Conservation (phyloP, 2,329 filamentous ascomycete genomes). For the Hypomyces perniciosus region DNA sequence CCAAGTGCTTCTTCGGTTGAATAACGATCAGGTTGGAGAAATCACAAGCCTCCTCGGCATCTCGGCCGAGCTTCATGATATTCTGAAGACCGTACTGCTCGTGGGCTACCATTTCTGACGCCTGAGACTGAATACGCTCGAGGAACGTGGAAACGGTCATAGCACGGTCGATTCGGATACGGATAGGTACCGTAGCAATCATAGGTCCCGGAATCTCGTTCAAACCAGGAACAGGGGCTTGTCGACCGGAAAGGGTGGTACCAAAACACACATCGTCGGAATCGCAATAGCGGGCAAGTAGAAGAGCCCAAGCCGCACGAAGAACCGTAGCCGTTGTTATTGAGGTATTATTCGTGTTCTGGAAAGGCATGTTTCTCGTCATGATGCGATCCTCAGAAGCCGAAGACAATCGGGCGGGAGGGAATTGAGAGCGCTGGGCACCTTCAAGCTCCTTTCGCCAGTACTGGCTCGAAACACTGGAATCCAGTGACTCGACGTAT, state of each 20-base stretch:
- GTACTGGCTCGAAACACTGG: conserved; percentile 5
- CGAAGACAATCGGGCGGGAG: not conserved
- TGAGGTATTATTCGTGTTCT: conserved; percentile 2
- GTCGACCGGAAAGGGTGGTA: conserved; percentile 9
- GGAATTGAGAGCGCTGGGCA: conserved; percentile 9
- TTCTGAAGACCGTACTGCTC: conserved; percentile 11
- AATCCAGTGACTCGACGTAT: conserved; percentile 7
- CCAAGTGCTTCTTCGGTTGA: conserved; percentile 6
- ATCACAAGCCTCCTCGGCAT: conserved; percentile 7
- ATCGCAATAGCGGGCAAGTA: conserved; percentile 9
- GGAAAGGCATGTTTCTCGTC: conserved; percentile 16
- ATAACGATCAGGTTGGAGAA: conserved; percentile 10
- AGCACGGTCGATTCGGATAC: conserved; percentile 5
- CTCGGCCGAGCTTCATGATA: conserved; percentile 3
- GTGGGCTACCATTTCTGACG: conserved; percentile 7
- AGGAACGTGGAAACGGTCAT: conserved; percentile 2
- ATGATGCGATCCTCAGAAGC: not conserved
- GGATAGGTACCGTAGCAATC: conserved; percentile 11
- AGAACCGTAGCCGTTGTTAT: conserved; percentile 8
- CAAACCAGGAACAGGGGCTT: conserved; percentile 6
- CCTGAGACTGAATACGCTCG: conserved; percentile 3
- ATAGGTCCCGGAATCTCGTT: conserved; percentile 5
- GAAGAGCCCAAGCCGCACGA: conserved; percentile 10
- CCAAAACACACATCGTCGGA: conserved; percentile 11
- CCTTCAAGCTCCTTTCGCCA: conserved; percentile 16